Base-by-base conservation (phyloP, 805 yeast genomes). In the Myxozyma lipomycoides region DNA sequence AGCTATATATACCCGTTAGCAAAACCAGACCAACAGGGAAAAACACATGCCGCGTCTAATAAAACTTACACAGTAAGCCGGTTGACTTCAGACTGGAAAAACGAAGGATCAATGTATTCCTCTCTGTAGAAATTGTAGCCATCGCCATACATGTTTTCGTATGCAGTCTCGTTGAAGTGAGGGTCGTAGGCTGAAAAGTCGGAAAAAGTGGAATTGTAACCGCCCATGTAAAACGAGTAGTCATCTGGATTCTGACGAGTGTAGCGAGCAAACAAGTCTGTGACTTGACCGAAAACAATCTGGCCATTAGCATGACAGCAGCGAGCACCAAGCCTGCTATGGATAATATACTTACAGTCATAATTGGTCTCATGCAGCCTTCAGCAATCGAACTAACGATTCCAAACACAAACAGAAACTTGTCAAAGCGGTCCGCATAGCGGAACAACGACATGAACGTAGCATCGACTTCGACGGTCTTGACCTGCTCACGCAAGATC, bases 281-380 rank as follows among this genome's bases (percentile, higher is more conserved):
- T 67, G 48, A 72, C 56, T 30, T 61, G 59, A n/a, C 76, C 76
- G 23, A 72, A 68, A 6, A 72, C 70, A 28, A 12, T 79, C 39
- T 48, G 44, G 67, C 54, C 18, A 72, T 68, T 55, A 67, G 67
- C 61, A 67, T 59, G 12, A 32, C 32, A 10, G 15, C 15, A 3
- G 17, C 9, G 23, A 4, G 12, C 6, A 19, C 3, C 28, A 21
- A 4, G n/a, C 23, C 12, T 18, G 25, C 25, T 12, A n/a, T n/a
- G n/a, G 39, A 24, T 21, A 6, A 2, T 12, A 18, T n/a, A 22
- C 58, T n/a, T 24, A 55, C 60, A 19, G 58, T 55, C 61, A 57
- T 52, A 9, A 57, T 46, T 1, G 75, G 75, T 46, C 72, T 48
- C 19, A 70, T 70, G 22, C 70, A 72, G 17, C 75, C 75, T 15